A percentile compares a stretch with the other conserved stretches of the same genome.
Conservation (phyloP, 2,329 filamentous ascomycete species). For the Ophiosphaerella narmari region DNA sequence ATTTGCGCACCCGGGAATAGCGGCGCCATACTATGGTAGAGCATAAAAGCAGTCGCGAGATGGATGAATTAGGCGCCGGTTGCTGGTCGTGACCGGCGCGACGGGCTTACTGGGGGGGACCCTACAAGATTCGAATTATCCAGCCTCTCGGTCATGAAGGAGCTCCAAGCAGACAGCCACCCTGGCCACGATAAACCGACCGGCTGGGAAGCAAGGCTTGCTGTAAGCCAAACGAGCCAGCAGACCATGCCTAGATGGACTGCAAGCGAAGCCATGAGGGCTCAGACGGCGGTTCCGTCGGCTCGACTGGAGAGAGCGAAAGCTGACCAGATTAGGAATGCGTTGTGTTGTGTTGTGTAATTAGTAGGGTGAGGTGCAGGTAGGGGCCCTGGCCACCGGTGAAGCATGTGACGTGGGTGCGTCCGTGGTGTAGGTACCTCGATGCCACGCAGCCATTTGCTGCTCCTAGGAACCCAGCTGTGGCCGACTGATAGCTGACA, state of each 20-base stretch:
- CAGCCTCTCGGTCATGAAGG: slow-evolving; percentile 17
- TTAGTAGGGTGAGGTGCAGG: too few species aligned
- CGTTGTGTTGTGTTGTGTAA: not conserved
- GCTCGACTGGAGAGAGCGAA: too few species aligned
- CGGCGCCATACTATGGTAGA: too few species aligned
- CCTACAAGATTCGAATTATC: slow-evolving; percentile 4
- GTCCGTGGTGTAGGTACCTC: slow-evolving; percentile 7
- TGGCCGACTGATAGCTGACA: not conserved
- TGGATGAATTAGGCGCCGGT: not conserved
- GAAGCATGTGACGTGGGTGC: slow-evolving; percentile 17
- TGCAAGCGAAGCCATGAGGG: not conserved
- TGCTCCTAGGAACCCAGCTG: not conserved
- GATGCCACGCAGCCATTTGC: not conserved
- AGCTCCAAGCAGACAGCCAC: slow-evolving; percentile 19
- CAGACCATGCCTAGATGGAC: slow-evolving; percentile 15
- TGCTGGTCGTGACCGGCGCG: slow-evolving; percentile 2
- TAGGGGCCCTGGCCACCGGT: slow-evolving; percentile 15
- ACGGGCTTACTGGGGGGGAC: slow-evolving; percentile 6
- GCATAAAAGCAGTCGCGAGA: too few species aligned
- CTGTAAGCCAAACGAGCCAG: slow-evolving; percentile 16
- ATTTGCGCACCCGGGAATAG: slow-evolving; percentile 2
- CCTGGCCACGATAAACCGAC: slow-evolving; percentile 22
- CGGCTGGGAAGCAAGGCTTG: slow-evolving; percentile 19
- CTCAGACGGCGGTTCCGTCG: too few species aligned
- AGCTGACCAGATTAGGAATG: not conserved